phyloP scores from a whole-genome alignment of 108 stramenopile species.

The Epithemia pelagica region DNA sequence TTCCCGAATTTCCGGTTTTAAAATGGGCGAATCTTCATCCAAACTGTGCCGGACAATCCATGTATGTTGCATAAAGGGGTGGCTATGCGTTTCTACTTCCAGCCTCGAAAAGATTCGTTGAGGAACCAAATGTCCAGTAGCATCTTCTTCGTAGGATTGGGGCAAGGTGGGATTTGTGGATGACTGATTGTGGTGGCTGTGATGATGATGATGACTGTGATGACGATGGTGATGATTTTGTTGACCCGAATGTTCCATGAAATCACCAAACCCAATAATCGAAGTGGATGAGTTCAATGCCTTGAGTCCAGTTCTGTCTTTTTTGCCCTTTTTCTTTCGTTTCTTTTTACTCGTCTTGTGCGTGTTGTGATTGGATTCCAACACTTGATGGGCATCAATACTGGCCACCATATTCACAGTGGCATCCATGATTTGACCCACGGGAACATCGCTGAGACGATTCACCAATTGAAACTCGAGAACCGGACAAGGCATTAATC shows the following conservation, averaged over 20 bases:
- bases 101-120: slow-evolving; percentile 47
- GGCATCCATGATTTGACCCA: slow-evolving; percentile 62
- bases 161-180: background rate
- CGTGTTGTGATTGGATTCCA: background rate
- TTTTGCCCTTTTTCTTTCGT: slow-evolving; percentile 10
- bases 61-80: slow-evolving; percentile 65
- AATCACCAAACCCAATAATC: background rate
- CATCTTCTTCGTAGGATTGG: slow-evolving; percentile 17
- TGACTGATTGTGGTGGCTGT: too few relatives aligned
- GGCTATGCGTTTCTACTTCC: slow-evolving; percentile 44
- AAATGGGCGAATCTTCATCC: slow-evolving; percentile 54
- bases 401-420: slow-evolving; percentile 38
- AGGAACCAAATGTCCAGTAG: slow-evolving; percentile 23
- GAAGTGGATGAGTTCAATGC: background rate
- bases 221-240: background rate
- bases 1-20: slow-evolving; percentile 35
- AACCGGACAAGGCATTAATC: slow-evolving; percentile 42
- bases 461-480: slow-evolving; percentile 69
- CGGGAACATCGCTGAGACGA: slow-evolving; percentile 19
- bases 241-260: background rate
- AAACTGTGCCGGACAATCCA: slow-evolving; percentile 64
- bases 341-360: background rate
- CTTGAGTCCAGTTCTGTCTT: background rate
- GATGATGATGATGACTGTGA: too few relatives aligned
- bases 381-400: slow-evolving; percentile 23